Evolutionary conservation across 345 rosid genomes (phyloP).

Genomic region (Eucalyptus rudis): DNA sequence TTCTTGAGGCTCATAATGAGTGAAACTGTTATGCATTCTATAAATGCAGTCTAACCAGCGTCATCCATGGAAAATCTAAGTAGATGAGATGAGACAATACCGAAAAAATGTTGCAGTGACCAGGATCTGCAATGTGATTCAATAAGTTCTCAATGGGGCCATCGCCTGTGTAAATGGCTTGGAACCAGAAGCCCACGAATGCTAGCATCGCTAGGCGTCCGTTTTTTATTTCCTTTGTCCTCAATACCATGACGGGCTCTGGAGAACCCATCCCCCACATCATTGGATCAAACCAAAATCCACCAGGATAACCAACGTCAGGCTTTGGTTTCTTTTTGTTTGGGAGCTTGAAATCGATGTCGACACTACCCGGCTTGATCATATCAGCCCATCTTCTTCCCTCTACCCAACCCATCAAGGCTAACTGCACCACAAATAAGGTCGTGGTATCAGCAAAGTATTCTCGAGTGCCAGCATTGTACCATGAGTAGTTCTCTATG

Average conservation of each 20-base stretch:
- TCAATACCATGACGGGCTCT: slow-evolving; percentile 83
- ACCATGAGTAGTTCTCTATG: slow-evolving; percentile 76
- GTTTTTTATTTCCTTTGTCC: slow-evolving; percentile 91
- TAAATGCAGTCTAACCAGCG: background rate
- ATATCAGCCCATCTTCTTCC: slow-evolving; percentile 96
- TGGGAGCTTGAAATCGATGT: slow-evolving; percentile 55
- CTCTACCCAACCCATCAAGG: slow-evolving; percentile 82
- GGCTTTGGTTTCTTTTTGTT: slow-evolving; percentile 58
- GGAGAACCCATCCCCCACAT: slow-evolving; percentile 97
- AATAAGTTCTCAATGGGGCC: slow-evolving; percentile 65
- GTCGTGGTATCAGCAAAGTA: slow-evolving; percentile 77
- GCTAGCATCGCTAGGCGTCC: slow-evolving; percentile 95
- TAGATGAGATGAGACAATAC: slow-evolving; percentile 12
- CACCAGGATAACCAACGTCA: slow-evolving; percentile 89
- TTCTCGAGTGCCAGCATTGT: slow-evolving; percentile 61
- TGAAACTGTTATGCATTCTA: background rate
- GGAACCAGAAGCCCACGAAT: slow-evolving; percentile 79
- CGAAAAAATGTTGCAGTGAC: slow-evolving; percentile 85
- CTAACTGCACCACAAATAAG: slow-evolving; percentile 56
- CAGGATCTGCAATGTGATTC: slow-evolving; percentile 95
- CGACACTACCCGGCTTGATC: slow-evolving; percentile 70
- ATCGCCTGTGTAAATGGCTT: slow-evolving; percentile 65
- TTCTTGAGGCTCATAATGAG: background rate
- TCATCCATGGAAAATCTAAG: background rate
- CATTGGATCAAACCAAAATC: slow-evolving; percentile 80